Conservation (phyloP, 2,329 filamentous ascomycete species). For the Coniochaeta sp. region DNA sequence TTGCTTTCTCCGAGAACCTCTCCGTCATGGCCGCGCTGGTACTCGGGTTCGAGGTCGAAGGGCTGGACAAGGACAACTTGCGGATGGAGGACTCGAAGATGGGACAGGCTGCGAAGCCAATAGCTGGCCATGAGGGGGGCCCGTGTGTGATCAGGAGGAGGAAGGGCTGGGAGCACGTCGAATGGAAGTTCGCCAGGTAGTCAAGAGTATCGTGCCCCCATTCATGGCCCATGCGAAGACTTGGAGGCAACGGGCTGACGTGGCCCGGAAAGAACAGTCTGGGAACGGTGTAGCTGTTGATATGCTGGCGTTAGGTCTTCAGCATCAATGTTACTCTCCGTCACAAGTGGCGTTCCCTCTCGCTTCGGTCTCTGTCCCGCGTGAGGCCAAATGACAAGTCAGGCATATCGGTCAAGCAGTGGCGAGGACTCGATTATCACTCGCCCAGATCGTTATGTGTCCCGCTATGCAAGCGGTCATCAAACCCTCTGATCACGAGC, state of each 20-base stretch:
- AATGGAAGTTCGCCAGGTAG: slow-evolving; percentile 2
- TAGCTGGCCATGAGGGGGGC: neutral
- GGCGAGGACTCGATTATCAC: neutral
- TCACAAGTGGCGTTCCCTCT: neutral
- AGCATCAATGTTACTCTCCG: neutral
- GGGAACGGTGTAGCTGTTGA: neutral
- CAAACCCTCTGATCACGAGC: no score
- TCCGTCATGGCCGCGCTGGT: slow-evolving; percentile 21
- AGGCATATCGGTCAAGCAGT: neutral
- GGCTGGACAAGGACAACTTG: neutral
- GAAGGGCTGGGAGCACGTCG: neutral
- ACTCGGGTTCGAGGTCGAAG: slow-evolving; percentile 22
- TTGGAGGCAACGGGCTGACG: no score
- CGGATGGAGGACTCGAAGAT: slow-evolving; percentile 1
- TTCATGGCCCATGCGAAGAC: no score
- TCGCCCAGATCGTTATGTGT: no score
- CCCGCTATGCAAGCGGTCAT: no score
- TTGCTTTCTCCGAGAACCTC: slow-evolving; percentile 26
- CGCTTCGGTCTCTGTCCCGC: neutral
- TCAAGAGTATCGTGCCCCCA: neutral
- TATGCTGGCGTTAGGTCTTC: neutral
- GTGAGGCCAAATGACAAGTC: neutral
- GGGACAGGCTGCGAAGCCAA: neutral
- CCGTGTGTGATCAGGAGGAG: neutral
- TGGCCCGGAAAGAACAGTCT: no score